Evolutionary conservation across 202 grass and related monocot genomes (phyloP), one percentile per base, ranked within the genome.

Genomic region (Zoysia matrella): DNA sequence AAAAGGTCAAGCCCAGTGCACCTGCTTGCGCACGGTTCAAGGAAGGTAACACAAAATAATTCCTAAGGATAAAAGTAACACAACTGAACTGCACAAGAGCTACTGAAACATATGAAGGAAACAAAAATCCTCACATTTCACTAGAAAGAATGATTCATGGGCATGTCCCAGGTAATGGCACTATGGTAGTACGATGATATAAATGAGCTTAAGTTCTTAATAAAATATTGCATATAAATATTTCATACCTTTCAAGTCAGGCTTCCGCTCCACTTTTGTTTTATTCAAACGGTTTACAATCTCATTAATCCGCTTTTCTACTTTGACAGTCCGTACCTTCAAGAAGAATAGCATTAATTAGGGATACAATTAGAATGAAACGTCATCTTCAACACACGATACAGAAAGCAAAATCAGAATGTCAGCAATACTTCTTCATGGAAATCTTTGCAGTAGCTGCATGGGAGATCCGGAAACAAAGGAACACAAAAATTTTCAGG

Each of bases 271-370:
- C 71, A 99, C 96, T 81, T 99, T 99, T 69, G 96, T 99, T 78
- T 99, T 99, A 74, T 96, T 99, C 87, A 99, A 76, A 77, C 91
- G 90, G 73, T 99, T 99, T n/a, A 99, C 89, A 74, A 96, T 78
- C 53, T 99, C 96, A 90, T 99, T 99, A 56, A 94, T 92, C 80
- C 93, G 78, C 72, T 99, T 99, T 85, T 99, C 96, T 58, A 99
- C 91, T 85, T 84, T 91, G 13, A 96, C 76, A 60, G 87, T 99
- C 41, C 80, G 88, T 36, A 99, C 93, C 96, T 99, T 72, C 15
- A 85, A 84, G 82, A 67, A 40, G 41, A 30, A 48, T 44, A 75
- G 36, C 16, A 11, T 63, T 39, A 49, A 76, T 86, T 53, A 73
- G 67, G 69, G 39, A 51, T 64, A 75, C 40, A 36, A 8, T 48